phyloP scores from a whole-genome alignment of 2,329 filamentous ascomycete genomes.

The Diplodia scrobiculata region DNA sequence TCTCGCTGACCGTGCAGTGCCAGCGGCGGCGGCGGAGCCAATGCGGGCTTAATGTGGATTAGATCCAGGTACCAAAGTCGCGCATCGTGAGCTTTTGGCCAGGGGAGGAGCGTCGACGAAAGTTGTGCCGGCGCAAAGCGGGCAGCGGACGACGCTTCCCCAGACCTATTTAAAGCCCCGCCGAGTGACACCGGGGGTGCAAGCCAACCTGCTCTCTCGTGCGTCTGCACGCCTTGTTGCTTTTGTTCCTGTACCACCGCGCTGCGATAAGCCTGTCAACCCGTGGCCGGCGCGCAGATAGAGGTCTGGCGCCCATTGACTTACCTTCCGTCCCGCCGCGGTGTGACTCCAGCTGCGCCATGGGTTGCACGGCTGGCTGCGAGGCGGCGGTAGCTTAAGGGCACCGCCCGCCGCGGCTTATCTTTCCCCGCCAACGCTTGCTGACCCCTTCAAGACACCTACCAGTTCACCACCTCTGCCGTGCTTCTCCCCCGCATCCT shows the following conservation, averaged over 20 bases:
- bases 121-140: constrained; percentile 24
- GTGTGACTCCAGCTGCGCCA: not conserved
- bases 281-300: constrained; percentile 20
- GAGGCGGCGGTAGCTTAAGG: not conserved
- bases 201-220: not conserved
- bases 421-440: not conserved
- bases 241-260: constrained; percentile 6
- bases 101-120: constrained; percentile 5
- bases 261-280: constrained; percentile 19
- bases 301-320: constrained; percentile 17
- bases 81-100: constrained; percentile 18
- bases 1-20: constrained; percentile 16
- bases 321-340: not conserved
- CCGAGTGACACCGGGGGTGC: not conserved
- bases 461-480: not conserved
- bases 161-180: constrained; percentile 19
- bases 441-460: constrained; percentile 3
- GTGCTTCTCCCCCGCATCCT: not conserved
- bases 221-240: not conserved
- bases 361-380: not conserved
- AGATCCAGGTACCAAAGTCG: constrained; percentile 27
- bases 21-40: constrained; percentile 10
- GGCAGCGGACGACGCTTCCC: not conserved
- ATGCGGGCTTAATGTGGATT: constrained; percentile 22
- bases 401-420: constrained; percentile 11